phyloP scores from a whole-genome alignment of 345 rosid species.

The Eucalyptus curtisii region DNA sequence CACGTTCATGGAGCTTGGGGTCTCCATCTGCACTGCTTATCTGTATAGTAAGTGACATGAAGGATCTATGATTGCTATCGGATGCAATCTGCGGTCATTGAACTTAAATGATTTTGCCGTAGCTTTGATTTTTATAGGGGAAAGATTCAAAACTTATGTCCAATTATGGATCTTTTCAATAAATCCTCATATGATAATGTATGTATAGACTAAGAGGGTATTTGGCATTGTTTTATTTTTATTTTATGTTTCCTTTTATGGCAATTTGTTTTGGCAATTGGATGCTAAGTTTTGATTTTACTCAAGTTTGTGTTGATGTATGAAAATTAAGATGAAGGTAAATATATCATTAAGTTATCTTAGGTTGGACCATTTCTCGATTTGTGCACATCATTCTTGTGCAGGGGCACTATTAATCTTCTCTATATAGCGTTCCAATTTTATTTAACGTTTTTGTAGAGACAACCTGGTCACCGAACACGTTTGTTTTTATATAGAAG shows the following conservation, averaged over 20 bases:
- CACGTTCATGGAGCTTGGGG: not conserved
- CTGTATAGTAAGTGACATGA: not conserved
- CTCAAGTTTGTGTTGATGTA: not conserved
- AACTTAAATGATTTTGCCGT: not conserved
- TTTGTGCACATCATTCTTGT: not conserved
- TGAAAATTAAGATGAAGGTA: not conserved
- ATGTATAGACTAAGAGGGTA: not conserved
- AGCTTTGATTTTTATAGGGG: not conserved
- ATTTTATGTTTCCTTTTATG: not conserved
- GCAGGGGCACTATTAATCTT: not conserved
- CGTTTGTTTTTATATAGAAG: not conserved
- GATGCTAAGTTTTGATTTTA: not conserved
- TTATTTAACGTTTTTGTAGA: accelerated
- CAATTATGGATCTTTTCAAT: not conserved
- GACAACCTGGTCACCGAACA: not conserved
- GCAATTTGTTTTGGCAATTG: not conserved
- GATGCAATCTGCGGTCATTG: not conserved
- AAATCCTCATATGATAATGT: not conserved
- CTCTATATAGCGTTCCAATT: not conserved
- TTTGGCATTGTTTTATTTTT: not conserved
- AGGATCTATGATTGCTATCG: not conserved
- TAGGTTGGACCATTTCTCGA: not conserved
- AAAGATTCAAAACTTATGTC: not conserved
- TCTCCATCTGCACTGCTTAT: not conserved
- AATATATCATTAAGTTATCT: not conserved